A percentile compares a stretch with the other conserved stretches of the same genome.
Conservation (phyloP, 2,329 filamentous ascomycete species). For the Microcyclospora pomicola region DNA sequence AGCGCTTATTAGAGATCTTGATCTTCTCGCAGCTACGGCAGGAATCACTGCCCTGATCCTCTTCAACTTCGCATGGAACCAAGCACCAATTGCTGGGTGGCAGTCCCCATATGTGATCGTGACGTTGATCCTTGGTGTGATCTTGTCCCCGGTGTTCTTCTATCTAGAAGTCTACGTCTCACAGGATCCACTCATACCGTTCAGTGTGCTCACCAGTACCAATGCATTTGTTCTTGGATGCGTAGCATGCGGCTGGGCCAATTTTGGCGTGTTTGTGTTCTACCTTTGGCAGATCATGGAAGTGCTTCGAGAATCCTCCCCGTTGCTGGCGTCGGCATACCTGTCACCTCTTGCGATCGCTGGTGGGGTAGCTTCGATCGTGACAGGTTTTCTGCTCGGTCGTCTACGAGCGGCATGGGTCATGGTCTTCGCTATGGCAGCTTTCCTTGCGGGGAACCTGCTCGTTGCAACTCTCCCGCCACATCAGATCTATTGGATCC, state of each 20-base stretch:
- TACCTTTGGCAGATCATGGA: slow-evolving; percentile 36
- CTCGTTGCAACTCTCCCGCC: slow-evolving; percentile 35
- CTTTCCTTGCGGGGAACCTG: slow-evolving; percentile 30
- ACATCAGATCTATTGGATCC: slow-evolving; percentile 49
- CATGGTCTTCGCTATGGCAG: slow-evolving; percentile 26
- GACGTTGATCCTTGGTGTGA: slow-evolving; percentile 42
- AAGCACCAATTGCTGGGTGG: slow-evolving; percentile 49
- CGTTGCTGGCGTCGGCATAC: slow-evolving; percentile 33
- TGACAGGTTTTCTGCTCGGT: slow-evolving; percentile 19
- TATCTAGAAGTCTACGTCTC: slow-evolving; percentile 35
- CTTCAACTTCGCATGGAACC: slow-evolving; percentile 55
- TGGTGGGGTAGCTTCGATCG: slow-evolving; percentile 33
- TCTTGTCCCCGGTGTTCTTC: slow-evolving; percentile 43
- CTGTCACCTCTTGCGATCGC: slow-evolving; percentile 32
- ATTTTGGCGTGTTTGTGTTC: slow-evolving; percentile 13
- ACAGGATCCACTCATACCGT: slow-evolving; percentile 43
- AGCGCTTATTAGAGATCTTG: slow-evolving; percentile 22
- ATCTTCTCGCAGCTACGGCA: slow-evolving; percentile 31
- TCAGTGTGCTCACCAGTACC: slow-evolving; percentile 36
- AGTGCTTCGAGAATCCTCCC: slow-evolving; percentile 27
- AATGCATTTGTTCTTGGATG: slow-evolving; percentile 43
- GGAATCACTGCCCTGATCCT: slow-evolving; percentile 45
- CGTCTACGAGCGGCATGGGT: slow-evolving; percentile 19
- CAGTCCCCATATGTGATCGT: slow-evolving; percentile 40
- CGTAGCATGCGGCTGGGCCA: slow-evolving; percentile 29